Evolutionary conservation across 1,284 basidiomycete species (phyloP).

Genomic region (Trichosporon sp.): DNA sequence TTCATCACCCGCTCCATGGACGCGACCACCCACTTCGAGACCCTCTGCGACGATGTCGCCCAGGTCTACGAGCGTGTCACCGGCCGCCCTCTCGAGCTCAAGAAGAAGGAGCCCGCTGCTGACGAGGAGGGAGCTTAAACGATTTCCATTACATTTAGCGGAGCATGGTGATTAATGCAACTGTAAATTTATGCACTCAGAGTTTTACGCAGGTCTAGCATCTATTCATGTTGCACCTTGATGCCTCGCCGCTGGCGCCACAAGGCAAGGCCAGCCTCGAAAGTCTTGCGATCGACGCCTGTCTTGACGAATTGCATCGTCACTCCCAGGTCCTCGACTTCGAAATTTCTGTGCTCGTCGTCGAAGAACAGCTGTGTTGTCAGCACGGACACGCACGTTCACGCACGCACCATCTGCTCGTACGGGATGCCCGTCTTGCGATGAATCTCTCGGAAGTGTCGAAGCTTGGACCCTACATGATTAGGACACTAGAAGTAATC

Average conservation of each 20-base stretch:
- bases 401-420: constrained; percentile 63
- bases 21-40: constrained; percentile 98
- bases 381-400: constrained; percentile 29
- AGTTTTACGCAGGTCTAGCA: neutral
- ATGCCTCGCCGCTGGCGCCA: constrained; percentile 32
- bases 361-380: constrained; percentile 66
- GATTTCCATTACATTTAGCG: constrained; percentile 1
- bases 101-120: constrained; percentile 45
- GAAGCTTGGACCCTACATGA: constrained; percentile 64
- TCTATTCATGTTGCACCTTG: constrained; percentile 4
- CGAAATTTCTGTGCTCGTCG: constrained; percentile 68
- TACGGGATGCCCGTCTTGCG: constrained; percentile 73
- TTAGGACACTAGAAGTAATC: neutral
- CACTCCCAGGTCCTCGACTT: constrained; percentile 67
- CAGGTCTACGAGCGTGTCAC: constrained; percentile 84
- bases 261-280: constrained; percentile 26
- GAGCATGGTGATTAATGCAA: neutral
- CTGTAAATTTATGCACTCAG: constrained; percentile 2
- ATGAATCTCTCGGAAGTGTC: constrained; percentile 71
- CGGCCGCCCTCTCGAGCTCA: constrained; percentile 45
- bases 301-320: constrained; percentile 55
- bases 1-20: constrained; percentile 98
- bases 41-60: constrained; percentile 88
- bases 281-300: constrained; percentile 33
- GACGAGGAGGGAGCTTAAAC: neutral